Conservation (phyloP, 768 basidiomycete genomes). For the Phaffia tasmanica region DNA sequence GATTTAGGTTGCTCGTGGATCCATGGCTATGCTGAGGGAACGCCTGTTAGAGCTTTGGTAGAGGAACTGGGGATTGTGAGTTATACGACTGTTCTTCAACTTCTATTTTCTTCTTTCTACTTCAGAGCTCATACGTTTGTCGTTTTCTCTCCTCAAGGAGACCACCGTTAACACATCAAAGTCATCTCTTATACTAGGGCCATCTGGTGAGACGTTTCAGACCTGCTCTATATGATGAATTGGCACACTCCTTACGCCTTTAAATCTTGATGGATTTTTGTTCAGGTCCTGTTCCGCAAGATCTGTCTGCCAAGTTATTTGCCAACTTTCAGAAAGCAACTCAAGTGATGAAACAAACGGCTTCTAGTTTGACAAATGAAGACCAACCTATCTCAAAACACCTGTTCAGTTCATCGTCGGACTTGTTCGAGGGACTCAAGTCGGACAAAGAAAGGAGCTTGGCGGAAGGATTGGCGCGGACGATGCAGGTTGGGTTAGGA, state of each 20-base stretch:
- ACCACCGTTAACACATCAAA: constrained; percentile 19
- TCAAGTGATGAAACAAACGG: too few relatives aligned
- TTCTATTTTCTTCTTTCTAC: neutral
- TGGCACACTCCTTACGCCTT: too few relatives aligned
- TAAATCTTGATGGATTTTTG: neutral
- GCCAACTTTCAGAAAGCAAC: neutral
- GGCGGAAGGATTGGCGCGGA: constrained; percentile 17
- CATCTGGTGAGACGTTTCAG: constrained; percentile 4
- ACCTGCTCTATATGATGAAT: too few relatives aligned
- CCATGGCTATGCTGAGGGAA: constrained; percentile 22
- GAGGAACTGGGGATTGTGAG: constrained; percentile 22
- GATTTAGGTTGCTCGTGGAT: constrained; percentile 24
- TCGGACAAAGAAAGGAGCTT: constrained; percentile 9
- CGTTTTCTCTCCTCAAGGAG: neutral
- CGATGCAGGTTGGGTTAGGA: constrained; percentile 24
- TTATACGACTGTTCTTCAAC: neutral
- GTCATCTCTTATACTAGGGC: constrained; percentile 17
- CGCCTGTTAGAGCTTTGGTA: constrained; percentile 16
- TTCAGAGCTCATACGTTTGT: neutral
- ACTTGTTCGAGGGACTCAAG: constrained; percentile 7
- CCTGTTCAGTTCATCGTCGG: constrained; percentile 8
- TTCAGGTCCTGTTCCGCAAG: constrained; percentile 1
- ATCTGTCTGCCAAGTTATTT: constrained; percentile 15
- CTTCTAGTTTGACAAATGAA: too few relatives aligned
- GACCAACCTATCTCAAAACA: constrained; percentile 1